These are phyloP conservation scores for Dinochytrium kinnereticum DNA, from an alignment of 371 early-diverging fungal species.

Conservation along the genomic window DNA sequence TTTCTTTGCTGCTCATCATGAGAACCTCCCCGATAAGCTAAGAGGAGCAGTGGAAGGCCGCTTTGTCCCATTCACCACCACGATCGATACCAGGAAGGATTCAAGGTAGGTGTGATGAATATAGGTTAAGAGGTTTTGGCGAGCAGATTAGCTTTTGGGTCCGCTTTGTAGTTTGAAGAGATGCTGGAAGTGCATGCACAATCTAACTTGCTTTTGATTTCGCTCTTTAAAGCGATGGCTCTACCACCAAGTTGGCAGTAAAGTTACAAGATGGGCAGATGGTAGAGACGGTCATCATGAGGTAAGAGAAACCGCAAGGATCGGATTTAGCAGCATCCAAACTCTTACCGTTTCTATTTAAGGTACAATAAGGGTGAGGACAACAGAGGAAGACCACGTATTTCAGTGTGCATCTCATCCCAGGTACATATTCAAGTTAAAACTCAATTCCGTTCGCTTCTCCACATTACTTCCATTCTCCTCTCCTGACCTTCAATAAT, in stretches of 20 bases:
- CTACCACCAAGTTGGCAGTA: constrained; percentile 1
- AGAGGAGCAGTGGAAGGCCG: background rate
- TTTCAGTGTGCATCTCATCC: constrained; percentile 10
- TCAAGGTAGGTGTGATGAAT: constrained; percentile 1
- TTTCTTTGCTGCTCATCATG: background rate
- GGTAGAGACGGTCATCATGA: constrained; percentile 14
- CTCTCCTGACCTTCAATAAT: background rate
- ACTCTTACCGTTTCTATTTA: background rate
- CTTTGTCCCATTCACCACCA: constrained; percentile 16
- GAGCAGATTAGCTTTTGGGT: background rate
- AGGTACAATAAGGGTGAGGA: constrained; percentile 15
- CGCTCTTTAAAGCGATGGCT: background rate
- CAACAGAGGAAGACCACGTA: background rate
- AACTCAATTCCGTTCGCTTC: too few species aligned
- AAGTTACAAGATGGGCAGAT: constrained; percentile 17
- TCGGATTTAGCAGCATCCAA: too few species aligned
- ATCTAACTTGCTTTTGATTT: background rate
- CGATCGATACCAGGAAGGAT: background rate
- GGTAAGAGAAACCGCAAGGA: background rate
- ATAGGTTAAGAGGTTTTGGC: background rate
- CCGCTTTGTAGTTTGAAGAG: background rate
- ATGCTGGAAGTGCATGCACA: too few species aligned
- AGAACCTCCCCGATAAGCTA: background rate
- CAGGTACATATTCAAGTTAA: too few species aligned
- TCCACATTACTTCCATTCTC: background rate